Evolutionary conservation across 345 rosid species (phyloP), one percentile per base, ranked within the genome.

Genomic region (Conringia planisiliqua): DNA sequence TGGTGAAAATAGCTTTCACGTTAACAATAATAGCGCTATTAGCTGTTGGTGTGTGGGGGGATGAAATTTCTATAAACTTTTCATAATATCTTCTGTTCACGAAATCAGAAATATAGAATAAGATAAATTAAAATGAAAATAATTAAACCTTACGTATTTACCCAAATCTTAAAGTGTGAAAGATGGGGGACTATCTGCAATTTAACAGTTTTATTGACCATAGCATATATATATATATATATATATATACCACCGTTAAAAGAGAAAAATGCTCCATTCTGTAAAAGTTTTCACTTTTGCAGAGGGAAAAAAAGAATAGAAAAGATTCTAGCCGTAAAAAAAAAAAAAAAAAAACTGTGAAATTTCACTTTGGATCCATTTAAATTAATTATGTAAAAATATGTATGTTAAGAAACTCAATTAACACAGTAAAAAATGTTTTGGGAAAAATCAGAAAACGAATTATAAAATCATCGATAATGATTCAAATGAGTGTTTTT

Each of bases 401-500:
- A 58, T 58, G 20, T 22, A 22, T 22, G 24, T 56, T 47, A 74
- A 68, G 43, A 48, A 33, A 26, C 60, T 58, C 17, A 74, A 29
- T 42, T 12, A 48, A 47, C 72, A 46, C 46, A 60, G 6, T 36
- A n/a, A 26, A 48, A 14, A 22, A 22, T 22, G 3, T 0, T 10
- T 10, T 0, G 56, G 57, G n/a, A 10, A 24, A 4, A 46, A 35
- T 3, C 0, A 47, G 12, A 3, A 66, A n/a, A n/a, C n/a, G n/a
- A n/a, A n/a, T n/a, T n/a, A n/a, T n/a, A n/a, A n/a, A 58, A 48
- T 13, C 18, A 75, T 12, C 38, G 62, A 68, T 68, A 30, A 51
- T n/a, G 26, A 51, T 68, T 68, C 10, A 35, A 32, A 61, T 68
- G 51, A 75, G 30, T 61, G 69, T 68, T 61, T 47, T 42, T 75